A percentile compares a stretch with the other conserved stretches of the same genome.
Conservation (phyloP, 495 filamentous ascomycete genomes). For the Daldinia decipiens region DNA sequence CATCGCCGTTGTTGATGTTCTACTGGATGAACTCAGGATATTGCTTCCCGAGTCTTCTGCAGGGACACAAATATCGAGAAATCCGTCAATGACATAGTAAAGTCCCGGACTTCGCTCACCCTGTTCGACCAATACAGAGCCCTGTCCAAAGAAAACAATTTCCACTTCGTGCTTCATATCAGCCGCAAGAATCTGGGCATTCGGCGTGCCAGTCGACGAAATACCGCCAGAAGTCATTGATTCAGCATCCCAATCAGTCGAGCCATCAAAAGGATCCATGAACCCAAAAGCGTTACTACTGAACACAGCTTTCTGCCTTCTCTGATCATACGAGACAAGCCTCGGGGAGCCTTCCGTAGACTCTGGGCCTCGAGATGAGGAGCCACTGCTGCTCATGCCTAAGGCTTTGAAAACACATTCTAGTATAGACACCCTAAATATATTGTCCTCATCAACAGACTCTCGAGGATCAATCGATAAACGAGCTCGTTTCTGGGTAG, state of each 20-base stretch:
- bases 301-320: conserved; percentile 84
- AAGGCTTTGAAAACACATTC: conserved; percentile 97
- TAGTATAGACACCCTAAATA: conserved; percentile 89
- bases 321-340: conserved; percentile 85
- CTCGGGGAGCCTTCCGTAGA: conserved; percentile 87
- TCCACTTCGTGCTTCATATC: conserved; percentile 94
- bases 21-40: conserved; percentile 50
- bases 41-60: conserved; percentile 50
- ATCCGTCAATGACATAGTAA: conserved; percentile 98
- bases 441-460: conserved; percentile 80
- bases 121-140: conserved; percentile 95
- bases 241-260: conserved; percentile 84
- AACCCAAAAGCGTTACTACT: conserved; percentile 89
- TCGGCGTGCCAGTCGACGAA: conserved; percentile 54
- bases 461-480: conserved; percentile 73
- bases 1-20: conserved; percentile 50
- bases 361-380: conserved; percentile 69
- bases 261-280: conserved; percentile 88
- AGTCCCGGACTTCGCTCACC: conserved; percentile 94
- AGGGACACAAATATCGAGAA: conserved; percentile 82
- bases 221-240: conserved; percentile 75
- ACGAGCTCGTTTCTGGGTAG: conserved; percentile 63
- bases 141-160: conserved; percentile 96
- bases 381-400: conserved; percentile 76
- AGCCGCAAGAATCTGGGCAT: conserved; percentile 64